Percentiles rank a stretch among this genome's conserved stretches.
Conservation (phyloP, 2,329 filamentous ascomycete genomes). For the Penicillium griseofulvum region DNA sequence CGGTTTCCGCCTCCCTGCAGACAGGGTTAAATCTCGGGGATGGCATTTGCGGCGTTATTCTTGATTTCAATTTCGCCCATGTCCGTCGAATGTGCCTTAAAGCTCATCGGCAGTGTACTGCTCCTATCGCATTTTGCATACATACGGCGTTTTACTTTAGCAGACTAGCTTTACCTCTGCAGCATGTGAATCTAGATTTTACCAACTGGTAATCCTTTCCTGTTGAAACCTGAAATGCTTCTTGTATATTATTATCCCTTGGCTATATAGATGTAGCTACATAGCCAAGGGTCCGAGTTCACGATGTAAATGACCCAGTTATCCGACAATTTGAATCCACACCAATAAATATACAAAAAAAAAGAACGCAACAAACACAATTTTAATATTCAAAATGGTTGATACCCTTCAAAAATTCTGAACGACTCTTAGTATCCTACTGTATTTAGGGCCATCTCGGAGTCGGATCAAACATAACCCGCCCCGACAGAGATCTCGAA, state of each 20-base stretch:
- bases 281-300: not conserved
- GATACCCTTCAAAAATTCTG: not conserved
- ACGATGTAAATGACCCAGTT: not conserved
- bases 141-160: slow-evolving; percentile 9
- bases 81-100: not conserved
- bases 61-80: not conserved
- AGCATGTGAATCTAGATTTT: not conserved
- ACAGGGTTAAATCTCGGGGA: not conserved
- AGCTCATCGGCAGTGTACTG: slow-evolving; percentile 3
- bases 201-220: not conserved
- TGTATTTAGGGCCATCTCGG: slow-evolving; percentile 2
- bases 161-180: not conserved
- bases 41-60: slow-evolving; percentile 16
- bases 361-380: too few species aligned
- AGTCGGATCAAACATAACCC: slow-evolving; percentile 24
- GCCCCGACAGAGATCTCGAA: slow-evolving; percentile 26
- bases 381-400: not conserved
- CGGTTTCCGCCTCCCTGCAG: slow-evolving; percentile 8
- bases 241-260: too few species aligned
- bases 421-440: too few species aligned
- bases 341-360: not conserved
- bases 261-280: not conserved
- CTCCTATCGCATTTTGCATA: slow-evolving; percentile 28
- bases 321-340: not conserved
- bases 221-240: not conserved